Evolutionary conservation across 2,329 filamentous ascomycete genomes (phyloP), one percentile per base, ranked within the genome.

Genomic region (Ascochyta rabiei): DNA sequence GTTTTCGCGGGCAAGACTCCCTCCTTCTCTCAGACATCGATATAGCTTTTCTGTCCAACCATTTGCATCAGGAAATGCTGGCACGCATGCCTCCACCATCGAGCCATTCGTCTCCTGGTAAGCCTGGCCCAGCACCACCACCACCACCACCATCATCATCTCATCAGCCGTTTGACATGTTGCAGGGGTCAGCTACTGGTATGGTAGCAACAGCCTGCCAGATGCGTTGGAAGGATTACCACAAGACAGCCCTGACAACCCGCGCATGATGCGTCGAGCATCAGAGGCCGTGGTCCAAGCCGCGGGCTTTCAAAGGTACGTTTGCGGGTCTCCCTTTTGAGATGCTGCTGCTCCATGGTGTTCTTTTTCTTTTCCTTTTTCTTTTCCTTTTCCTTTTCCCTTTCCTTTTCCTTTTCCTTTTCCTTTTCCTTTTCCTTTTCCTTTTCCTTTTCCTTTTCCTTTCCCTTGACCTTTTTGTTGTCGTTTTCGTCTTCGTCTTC

Each of bases 81-180:
- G 70, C 68, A 64, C 62, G 70, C 68, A 74, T 73, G 71, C 67
- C 70, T 70, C 60, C 69, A 58, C 68, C 70, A 62, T 62, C 68
- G 37, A 61, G 66, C 57, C 69, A 71, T 52, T 68, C 70, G 44
- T 68, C 69, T 55, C 67, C 70, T 56, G 68, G 71, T 74, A 62
- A 59, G 61, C 42, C 48, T 47, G 50, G 48, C n/a, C n/a, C n/a
- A 38, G 10, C 43, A 52, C 40, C 18, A 23, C 23, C 19, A 50
- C n/a, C 31, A 34, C 41, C 48, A 38, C 15, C 43, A 52, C 39
- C 18, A 21, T 23, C 19, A 50, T 16, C 30, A 35, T 42, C 18
- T 41, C 45, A 21, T 44, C 33, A 41, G 23, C 28, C 28, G 53
- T 71, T 70, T 53, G 70, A 58, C 26, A 40, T 16, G 30, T 37